These are phyloP conservation scores for Aspergillus puulaauensis DNA, from an alignment of 2,329 filamentous ascomycete species.

Conservation along the genomic window DNA sequence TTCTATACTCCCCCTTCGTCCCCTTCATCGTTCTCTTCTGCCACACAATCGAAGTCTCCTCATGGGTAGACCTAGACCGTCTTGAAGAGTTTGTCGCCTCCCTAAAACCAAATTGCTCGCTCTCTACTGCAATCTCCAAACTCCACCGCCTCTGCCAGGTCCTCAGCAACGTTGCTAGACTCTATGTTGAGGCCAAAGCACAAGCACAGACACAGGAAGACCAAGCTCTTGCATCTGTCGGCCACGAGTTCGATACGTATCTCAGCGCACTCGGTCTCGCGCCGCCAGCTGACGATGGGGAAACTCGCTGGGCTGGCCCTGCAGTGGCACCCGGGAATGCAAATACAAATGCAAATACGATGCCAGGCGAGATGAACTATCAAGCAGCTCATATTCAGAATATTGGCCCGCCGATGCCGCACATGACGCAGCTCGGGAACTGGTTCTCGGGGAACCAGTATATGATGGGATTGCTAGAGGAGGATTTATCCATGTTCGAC, in stretches of 20 bases:
- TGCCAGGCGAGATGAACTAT: constrained; percentile 10
- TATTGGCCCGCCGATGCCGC: constrained; percentile 12
- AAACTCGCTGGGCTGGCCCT: constrained; percentile 9
- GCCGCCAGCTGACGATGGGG: constrained; percentile 25
- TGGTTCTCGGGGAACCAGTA: constrained; percentile 68
- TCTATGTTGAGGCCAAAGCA: constrained; percentile 64
- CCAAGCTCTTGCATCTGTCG: constrained; percentile 51
- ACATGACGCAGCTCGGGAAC: constrained; percentile 52
- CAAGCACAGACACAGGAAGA: constrained; percentile 52
- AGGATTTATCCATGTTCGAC: constrained; percentile 48
- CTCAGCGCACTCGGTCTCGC: constrained; percentile 64
- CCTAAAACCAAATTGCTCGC: constrained; percentile 51
- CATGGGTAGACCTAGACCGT: constrained; percentile 52
- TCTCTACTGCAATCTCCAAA: constrained; percentile 60
- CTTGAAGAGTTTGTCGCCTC: constrained; percentile 59
- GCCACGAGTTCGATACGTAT: constrained; percentile 64
- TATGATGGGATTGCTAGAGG: constrained; percentile 64
- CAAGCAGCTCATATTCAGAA: constrained; percentile 12
- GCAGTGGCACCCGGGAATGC: neutral
- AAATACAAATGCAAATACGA: neutral
- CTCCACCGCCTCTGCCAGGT: constrained; percentile 63
- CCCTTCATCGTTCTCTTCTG: constrained; percentile 53
- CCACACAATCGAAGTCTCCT: constrained; percentile 53
- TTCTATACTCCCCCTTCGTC: constrained; percentile 48
- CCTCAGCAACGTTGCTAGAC: constrained; percentile 59